Evolutionary conservation across 2,329 filamentous ascomycete genomes (phyloP).

Genomic region (Stemphylium lycopersici): DNA sequence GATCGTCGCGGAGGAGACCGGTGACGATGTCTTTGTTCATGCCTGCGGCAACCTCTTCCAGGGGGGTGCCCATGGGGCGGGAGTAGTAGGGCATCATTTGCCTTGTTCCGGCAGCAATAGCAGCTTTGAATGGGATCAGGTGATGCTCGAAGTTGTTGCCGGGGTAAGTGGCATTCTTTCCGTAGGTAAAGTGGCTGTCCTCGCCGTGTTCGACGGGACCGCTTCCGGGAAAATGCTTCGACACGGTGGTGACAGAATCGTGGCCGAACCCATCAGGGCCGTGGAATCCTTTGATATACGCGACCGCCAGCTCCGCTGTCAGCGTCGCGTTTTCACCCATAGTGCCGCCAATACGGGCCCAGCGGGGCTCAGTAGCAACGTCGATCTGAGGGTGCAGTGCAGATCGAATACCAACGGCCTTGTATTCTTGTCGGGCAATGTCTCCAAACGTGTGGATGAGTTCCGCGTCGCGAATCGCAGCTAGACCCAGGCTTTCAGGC

Average conservation of each 20-base stretch:
- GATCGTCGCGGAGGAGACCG: conserved; percentile 54
- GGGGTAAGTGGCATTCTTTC: conserved; percentile 59
- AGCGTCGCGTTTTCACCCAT: conserved; percentile 59
- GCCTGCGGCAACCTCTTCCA: conserved; percentile 56
- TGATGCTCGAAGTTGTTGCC: conserved; percentile 59
- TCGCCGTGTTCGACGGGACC: conserved; percentile 58
- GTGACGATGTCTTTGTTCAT: conserved; percentile 62
- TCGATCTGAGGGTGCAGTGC: conserved; percentile 61
- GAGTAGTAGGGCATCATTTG: conserved; percentile 63
- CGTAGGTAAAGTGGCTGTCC: conserved; percentile 60
- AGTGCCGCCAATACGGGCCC: conserved; percentile 55
- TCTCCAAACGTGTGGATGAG: conserved; percentile 57
- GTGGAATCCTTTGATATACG: conserved; percentile 58
- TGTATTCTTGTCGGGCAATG: conserved; percentile 57
- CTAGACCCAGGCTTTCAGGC: conserved; percentile 60
- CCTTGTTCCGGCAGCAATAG: conserved; percentile 56
- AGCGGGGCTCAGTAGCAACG: conserved; percentile 59
- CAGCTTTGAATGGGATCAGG: conserved; percentile 58
- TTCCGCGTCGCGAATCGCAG: conserved; percentile 54
- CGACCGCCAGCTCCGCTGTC: conserved; percentile 45
- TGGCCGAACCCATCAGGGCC: conserved; percentile 51
- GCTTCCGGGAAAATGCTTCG: conserved; percentile 62
- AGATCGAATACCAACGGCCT: conserved; percentile 52
- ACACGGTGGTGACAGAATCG: conserved; percentile 56
- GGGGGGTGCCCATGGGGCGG: conserved; percentile 55